Evolutionary conservation across 257 asterid genomes (phyloP).

Genomic region (Solanum virginianum): DNA sequence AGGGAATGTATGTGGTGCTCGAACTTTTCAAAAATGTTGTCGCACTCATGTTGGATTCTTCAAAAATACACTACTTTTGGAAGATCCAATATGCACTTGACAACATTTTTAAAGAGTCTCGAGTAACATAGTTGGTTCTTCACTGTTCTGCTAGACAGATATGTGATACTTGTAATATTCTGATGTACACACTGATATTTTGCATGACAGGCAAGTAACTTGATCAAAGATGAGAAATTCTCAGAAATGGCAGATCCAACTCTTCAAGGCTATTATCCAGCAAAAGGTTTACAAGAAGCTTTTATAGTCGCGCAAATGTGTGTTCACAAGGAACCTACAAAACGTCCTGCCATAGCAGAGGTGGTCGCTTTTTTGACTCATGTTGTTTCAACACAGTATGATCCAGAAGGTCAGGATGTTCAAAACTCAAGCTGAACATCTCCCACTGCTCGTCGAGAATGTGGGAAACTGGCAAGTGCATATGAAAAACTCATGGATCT

Average conservation of each 20-base stretch:
- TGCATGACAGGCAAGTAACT: not conserved
- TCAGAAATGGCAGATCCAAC: not conserved
- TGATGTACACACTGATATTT: too few species aligned
- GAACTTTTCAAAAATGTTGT: too few species aligned
- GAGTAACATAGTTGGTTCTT: too few species aligned
- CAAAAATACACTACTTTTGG: too few species aligned
- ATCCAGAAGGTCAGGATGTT: not conserved
- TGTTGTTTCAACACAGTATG: not conserved
- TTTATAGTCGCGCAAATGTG: not conserved
- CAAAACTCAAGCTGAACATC: too few species aligned
- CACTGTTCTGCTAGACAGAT: too few species aligned
- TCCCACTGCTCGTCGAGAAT: conserved; percentile 33
- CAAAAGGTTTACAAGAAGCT: not conserved
- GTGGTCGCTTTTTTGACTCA: not conserved
- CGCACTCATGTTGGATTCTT: too few species aligned
- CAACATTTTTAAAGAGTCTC: too few species aligned
- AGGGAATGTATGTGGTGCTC: too few species aligned
- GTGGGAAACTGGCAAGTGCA: not conserved
- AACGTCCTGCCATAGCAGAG: not conserved
- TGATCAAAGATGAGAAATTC: not conserved
- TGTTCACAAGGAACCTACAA: not conserved
- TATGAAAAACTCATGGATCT: not conserved
- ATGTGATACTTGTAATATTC: not conserved
- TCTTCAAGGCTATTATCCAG: not conserved
- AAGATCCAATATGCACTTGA: too few species aligned